Base-by-base conservation (phyloP, 192 early-diverging fungal genomes). In the Chytriomyces hyalinus region DNA sequence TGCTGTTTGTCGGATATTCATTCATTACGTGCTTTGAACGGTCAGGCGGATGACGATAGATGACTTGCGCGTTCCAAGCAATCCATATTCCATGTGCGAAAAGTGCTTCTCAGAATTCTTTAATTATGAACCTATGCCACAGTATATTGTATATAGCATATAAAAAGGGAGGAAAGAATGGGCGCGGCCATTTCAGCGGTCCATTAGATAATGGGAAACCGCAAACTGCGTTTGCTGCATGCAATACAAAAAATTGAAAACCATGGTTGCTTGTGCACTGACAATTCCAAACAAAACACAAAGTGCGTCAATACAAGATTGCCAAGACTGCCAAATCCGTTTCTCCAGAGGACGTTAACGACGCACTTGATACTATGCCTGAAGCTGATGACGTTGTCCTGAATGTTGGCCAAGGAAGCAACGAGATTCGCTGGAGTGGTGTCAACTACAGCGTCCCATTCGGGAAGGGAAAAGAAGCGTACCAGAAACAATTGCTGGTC, bases 11-110 rank as follows among this genome's bases (percentile, higher is more conserved):
- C 24, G 36, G 20, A 65, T 65, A 36, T 51, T 15, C 9, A 13
- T 57, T 59, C 24, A 57, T 57, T 28, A 1, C 15, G 28, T 17
- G 4, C 10, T 43, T 46, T 45, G 28, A 10, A 17, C 22, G 7
- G 7, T 51, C 47, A 62, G 59, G 9, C 49, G 63, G 44, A 84
- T 51, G 75, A 71, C 77, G 28, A 61, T 80, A 24, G 46, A 81
- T 48, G 91, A 92, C 77, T 90, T 89, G 53, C 76, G 76, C 47
- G 87, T 8, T 84, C 89, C 84, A 87, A 86, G 69, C 90, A 91
- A 73, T 82, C 83, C 64, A 89, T 92, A 86, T 92, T 91, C 76
- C 85, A 86, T 24, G 80, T 84, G 17, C 87, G 85, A 64, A 43
- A 13, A 17, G 11, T 71, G 69, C 26, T 71, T 71, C 44, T 15